Base-by-base conservation (phyloP, 768 basidiomycete species). In the Termitomyces bulborhizus region DNA sequence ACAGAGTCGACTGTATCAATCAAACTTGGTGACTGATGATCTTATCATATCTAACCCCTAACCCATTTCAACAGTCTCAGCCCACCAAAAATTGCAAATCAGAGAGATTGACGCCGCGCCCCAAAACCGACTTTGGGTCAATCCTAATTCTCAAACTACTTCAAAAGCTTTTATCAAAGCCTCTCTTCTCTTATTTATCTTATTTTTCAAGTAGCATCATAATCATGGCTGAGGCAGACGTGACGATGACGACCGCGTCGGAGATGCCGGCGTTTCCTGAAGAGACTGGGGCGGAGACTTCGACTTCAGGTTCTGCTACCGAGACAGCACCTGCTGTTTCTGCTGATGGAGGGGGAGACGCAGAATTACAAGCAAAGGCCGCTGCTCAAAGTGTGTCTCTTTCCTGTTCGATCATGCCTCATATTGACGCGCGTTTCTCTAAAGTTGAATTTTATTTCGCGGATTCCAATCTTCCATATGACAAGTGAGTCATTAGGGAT, bases 401-500 rank as follows among this genome's bases (percentile, higher is more conserved):
- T 43, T 11, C 27, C 9, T 44, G 4, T 46, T 12, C 13, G 13
- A 48, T 27, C 34, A 36, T 37, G 24, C 40, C 16, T 52, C 37
- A 13, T 4, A 31, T 41, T 56, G 41, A 45, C 21, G 18, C 7
- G 34, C 29, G 5, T 26, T 41, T 36, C 32, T 5, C 41, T 39
- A 6, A 53, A 97, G 95, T 96, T 64, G 90, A 94, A 67, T 98
- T 97, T 71, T 97, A 98, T 76, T 94, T 98, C 71, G 90, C 90
- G 50, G 93, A 96, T 70, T 81, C 93, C n/a, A 97, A 98, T 71
- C 81, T 98, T 51, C 95, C 95, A 1, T 93, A 82, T 60, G 91
- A 93, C 78, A 89, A 84, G 88, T 88, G 63, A 27, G 78, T 55
- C n/a, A 5, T 26, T 34, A 15, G n/a, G 26, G 4, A 27, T 13